Evolutionary conservation across 2,329 filamentous ascomycete species (phyloP), one percentile per base, ranked within the genome.

Genomic region (Alternaria postmessia): DNA sequence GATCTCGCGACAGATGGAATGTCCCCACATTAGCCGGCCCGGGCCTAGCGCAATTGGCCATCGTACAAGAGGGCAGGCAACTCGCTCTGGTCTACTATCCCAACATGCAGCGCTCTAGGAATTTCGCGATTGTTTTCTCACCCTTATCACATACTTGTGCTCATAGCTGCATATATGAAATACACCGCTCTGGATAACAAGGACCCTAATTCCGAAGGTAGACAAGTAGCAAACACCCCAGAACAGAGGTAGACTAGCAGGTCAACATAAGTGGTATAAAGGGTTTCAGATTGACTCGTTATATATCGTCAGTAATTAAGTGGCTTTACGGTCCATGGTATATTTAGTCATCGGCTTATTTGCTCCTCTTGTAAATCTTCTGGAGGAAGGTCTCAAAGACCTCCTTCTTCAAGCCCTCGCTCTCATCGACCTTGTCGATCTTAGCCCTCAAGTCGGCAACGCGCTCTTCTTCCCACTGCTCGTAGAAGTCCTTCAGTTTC

Each of bases 311-410:
- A 22, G 5, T 22, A 48, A 20, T 6, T 16, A 34, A 48, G 46
- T 20, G 20, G 18, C 9, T 34, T 48, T 22, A 11, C 3, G 18
- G 14, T 18, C 12, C 22, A n/a, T 48, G 18, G 18, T 48, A 36
- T 48, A 48, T 24, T 36, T 36, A 38, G 32, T 49, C 46, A 12
- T 49, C 32, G 26, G 36, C 18, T 42, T 91, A 98, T 83, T 97
- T 98, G 87, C 88, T 95, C 77, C 95, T 87, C 89, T 97, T 97
- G 87, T 98, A 98, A 77, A 99, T 98, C 87, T 99, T 99, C 80
- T 85, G 85, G 67, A 99, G 84, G 86, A 98, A 99, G 44, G 87
- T 86, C 72, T 96, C 91, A 70, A 98, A 97, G 41, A 98, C 87
- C 61, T 85, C 87, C 86, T 92, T 95, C 87, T 96, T 97, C 75